A percentile compares a stretch with the other conserved stretches of the same genome.
Evolutionary conservation across 768 basidiomycete species (phyloP).

Genomic region (Candolleomyces aberdarensis): DNA sequence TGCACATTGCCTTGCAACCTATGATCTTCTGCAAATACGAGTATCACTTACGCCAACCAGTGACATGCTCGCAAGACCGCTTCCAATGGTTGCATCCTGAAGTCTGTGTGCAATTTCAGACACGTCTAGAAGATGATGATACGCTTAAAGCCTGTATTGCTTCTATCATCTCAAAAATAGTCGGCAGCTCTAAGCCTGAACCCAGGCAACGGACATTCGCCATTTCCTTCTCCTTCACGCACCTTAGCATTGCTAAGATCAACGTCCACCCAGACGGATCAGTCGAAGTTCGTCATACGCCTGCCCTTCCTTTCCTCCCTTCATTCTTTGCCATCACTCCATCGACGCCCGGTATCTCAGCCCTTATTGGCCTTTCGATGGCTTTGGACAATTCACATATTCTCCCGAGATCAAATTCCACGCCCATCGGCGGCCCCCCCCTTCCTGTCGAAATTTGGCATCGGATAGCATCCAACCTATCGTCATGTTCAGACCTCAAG

Average conservation of each 20-base stretch:
- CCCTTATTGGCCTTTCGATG: conserved; percentile 1
- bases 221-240: background rate
- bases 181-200: background rate
- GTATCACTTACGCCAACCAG: background rate
- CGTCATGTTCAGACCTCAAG: background rate
- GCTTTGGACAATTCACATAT: background rate
- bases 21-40: background rate
- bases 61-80: background rate
- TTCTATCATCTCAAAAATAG: background rate
- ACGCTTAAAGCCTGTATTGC: background rate
- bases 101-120: background rate
- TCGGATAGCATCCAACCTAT: background rate
- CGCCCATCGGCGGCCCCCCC: background rate
- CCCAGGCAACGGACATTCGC: background rate
- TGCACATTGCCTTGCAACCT: background rate
- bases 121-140: background rate
- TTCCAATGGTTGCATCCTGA: background rate
- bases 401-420: background rate
- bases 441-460: conserved; percentile 1
- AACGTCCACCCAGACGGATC: background rate
- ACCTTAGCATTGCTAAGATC: background rate
- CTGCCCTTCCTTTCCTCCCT: background rate
- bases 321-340: conserved; percentile 3
- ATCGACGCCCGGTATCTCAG: conserved; percentile 2
- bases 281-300: background rate